These are phyloP conservation scores for Quercus cerris DNA, from an alignment of 306 rosid genomes.

Conservation along the genomic window DNA sequence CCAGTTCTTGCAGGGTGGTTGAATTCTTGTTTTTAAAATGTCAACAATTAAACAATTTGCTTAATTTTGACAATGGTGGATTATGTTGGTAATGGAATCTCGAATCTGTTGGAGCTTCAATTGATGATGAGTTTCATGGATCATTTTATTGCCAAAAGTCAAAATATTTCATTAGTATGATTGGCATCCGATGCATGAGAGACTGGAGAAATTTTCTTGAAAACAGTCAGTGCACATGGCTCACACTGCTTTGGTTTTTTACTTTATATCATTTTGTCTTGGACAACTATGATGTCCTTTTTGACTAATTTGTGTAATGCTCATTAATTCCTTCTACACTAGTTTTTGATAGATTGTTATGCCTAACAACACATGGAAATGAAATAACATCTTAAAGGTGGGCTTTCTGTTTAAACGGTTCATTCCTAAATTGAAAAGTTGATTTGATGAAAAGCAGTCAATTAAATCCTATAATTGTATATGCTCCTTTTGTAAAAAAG, in stretches of 20 bases:
- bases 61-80: neutral
- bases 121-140: neutral
- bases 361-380: neutral
- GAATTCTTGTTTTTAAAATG: neutral
- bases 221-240: neutral
- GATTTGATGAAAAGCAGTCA: too few relatives aligned
- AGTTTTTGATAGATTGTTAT: neutral
- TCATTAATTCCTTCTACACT: neutral
- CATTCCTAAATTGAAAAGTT: too few relatives aligned
- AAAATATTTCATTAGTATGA: neutral
- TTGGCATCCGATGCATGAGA: slow-evolving; percentile 32
- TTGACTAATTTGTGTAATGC: neutral
- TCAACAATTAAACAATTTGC: neutral
- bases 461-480: too few relatives aligned
- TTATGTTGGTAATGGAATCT: neutral
- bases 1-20: neutral
- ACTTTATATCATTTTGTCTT: neutral
- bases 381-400: neutral
- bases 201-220: neutral
- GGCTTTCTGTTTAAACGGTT: too few relatives aligned
- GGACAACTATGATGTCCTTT: neutral
- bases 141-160: neutral
- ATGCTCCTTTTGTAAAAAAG: too few relatives aligned
- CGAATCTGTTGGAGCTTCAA: neutral
- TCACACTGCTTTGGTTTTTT: neutral